phyloP scores from a whole-genome alignment of 768 basidiomycete genomes.

The Gloeophyllum trabeum region DNA sequence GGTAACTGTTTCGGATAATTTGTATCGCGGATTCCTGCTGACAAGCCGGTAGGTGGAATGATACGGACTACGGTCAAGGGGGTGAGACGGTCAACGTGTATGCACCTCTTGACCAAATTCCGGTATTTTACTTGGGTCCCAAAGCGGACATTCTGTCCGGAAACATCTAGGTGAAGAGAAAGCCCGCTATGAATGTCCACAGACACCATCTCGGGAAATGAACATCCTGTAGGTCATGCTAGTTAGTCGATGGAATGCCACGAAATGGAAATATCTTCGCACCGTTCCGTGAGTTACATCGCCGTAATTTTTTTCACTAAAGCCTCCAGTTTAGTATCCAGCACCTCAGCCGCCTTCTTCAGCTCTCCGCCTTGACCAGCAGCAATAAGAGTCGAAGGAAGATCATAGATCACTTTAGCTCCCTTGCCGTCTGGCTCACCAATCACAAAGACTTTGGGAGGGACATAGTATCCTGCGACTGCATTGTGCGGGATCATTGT shows the following conservation, averaged over 20 bases:
- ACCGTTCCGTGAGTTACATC: no score
- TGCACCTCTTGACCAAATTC: conserved; percentile 21
- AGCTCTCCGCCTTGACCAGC: conserved; percentile 21
- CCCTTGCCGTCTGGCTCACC: conserved; percentile 27
- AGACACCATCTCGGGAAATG: no score
- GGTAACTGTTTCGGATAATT: no score
- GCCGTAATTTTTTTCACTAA: conserved; percentile 24
- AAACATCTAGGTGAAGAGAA: no score
- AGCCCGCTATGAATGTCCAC: no score
- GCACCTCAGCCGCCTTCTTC: conserved; percentile 17
- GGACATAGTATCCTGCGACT: conserved; percentile 28
- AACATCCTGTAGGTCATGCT: no score
- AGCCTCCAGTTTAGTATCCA: conserved; percentile 34
- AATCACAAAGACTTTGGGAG: conserved; percentile 31
- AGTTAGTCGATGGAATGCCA: no score
- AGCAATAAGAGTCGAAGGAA: conserved; percentile 33
- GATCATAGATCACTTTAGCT: conserved; percentile 32
- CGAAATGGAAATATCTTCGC: no score
- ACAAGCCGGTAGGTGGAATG: conserved; percentile 18
- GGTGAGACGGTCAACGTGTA: conserved; percentile 18
- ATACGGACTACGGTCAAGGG: conserved; percentile 18
- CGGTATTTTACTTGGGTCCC: conserved; percentile 21
- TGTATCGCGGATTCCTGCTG: no score
- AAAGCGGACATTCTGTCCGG: conserved; percentile 19
- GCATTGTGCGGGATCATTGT: conserved; percentile 29